Evolutionary conservation across 2,329 filamentous ascomycete genomes (phyloP).

Genomic region (Fusarium sp.): DNA sequence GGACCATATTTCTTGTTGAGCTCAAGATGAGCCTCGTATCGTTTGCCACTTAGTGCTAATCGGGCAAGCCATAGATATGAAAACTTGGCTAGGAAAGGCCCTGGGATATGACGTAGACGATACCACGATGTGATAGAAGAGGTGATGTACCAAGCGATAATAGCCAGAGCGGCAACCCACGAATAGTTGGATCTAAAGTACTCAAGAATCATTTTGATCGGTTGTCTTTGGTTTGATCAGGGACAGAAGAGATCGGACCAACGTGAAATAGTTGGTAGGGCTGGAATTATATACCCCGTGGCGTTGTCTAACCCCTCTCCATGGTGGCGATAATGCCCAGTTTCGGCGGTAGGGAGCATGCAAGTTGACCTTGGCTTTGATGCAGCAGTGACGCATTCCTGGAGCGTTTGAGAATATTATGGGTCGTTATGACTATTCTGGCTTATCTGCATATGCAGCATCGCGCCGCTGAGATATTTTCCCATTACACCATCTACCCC

Average conservation of each 20-base stretch:
- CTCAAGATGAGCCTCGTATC: not conserved
- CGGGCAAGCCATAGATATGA: not conserved
- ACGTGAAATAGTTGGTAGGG: rapidly evolving
- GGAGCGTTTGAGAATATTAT: not conserved
- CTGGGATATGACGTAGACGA: not conserved
- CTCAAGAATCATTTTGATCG: not conserved
- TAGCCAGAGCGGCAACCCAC: not conserved
- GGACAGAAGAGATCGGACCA: rapidly evolving
- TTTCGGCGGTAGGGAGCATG: not conserved
- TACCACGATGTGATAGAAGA: not conserved
- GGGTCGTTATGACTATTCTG: not conserved
- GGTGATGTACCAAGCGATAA: not conserved
- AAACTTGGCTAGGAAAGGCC: not conserved
- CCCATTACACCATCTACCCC: not conserved
- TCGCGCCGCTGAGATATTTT: not conserved
- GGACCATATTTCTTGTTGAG: not conserved
- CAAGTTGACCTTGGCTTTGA: not conserved
- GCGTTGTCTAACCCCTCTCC: not conserved
- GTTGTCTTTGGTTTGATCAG: rapidly evolving
- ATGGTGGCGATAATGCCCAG: too few relatives aligned
- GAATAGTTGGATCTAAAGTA: not conserved
- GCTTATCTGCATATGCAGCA: not conserved
- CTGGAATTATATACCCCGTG: not conserved
- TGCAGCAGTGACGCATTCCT: not conserved
- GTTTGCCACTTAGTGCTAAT: not conserved